phyloP scores from a whole-genome alignment of 805 yeast species.

The Metschnikowia continentalis region DNA sequence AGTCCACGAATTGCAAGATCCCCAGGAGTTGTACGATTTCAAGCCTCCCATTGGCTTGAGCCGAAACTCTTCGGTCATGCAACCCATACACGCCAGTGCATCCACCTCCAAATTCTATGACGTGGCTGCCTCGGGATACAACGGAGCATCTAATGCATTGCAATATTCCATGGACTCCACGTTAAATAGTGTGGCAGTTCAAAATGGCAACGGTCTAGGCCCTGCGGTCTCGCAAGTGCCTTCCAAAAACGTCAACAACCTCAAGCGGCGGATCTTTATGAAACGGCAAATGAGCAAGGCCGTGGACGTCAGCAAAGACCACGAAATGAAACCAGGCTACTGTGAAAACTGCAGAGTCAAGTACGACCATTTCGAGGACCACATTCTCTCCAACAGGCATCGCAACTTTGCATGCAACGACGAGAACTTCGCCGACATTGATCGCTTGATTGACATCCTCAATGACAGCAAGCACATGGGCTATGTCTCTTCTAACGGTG shows the following conservation, averaged over 20 bases:
- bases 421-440: conserved; percentile 71
- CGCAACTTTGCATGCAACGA: conserved; percentile 71
- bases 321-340: conserved; percentile 59
- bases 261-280: conserved; percentile 44
- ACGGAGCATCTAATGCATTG: conserved; percentile 42
- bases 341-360: conserved; percentile 91
- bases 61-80: conserved; percentile 39
- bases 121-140: conserved; percentile 42
- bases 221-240: conserved; percentile 56
- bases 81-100: conserved; percentile 21
- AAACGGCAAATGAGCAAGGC: conserved; percentile 32
- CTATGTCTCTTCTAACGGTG: conserved; percentile 40
- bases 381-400: conserved; percentile 65
- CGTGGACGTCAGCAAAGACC: conserved; percentile 21
- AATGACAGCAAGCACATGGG: conserved; percentile 41
- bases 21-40: conserved; percentile 15
- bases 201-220: conserved; percentile 50
- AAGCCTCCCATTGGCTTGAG: conserved; percentile 29
- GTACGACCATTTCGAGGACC: conserved; percentile 76
- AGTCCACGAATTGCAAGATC: conserved; percentile 7
- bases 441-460: conserved; percentile 56
- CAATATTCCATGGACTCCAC: conserved; percentile 40
- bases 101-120: conserved; percentile 39
- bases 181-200: conserved; percentile 29
- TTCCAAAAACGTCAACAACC: conserved; percentile 46